phyloP scores from a whole-genome alignment of 2,329 filamentous ascomycete genomes.

The Lecanicillium sp. region DNA sequence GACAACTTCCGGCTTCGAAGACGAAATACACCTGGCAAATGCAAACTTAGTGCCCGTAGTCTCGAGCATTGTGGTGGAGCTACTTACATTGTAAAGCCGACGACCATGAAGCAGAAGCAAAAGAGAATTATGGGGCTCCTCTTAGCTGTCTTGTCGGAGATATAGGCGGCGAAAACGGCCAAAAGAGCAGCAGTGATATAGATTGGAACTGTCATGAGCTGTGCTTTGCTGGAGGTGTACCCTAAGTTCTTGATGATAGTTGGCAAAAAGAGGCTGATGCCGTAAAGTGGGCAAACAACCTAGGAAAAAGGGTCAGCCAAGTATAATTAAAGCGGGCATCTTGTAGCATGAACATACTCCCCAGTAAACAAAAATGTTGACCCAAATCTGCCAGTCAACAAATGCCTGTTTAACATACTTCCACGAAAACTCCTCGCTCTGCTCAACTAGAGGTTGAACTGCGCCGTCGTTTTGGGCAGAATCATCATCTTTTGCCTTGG shows the following conservation, averaged over 20 bases:
- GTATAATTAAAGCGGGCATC: too few species aligned
- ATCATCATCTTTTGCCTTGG: conserved; percentile 7
- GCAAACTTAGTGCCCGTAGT: too few species aligned
- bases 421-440: conserved; percentile 70
- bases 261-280: conserved; percentile 42
- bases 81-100: conserved; percentile 48
- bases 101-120: conserved; percentile 43
- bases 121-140: conserved; percentile 47
- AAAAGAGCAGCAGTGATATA: conserved; percentile 56
- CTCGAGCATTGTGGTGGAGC: conserved; percentile 15
- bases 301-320: conserved; percentile 20
- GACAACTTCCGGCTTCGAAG: conserved; percentile 47
- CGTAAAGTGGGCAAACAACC: conserved; percentile 47
- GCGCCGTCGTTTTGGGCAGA: conserved; percentile 11
- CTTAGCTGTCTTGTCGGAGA: conserved; percentile 47
- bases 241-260: conserved; percentile 44
- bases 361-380: conserved; percentile 55
- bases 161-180: conserved; percentile 43
- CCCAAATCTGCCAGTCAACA: conserved; percentile 72
- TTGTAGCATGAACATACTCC: conserved; percentile 42
- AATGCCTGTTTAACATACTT: conserved; percentile 65
- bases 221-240: conserved; percentile 49
- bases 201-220: conserved; percentile 57
- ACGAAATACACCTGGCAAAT: conserved; percentile 46
- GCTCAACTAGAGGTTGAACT: conserved; percentile 32